Evolutionary conservation across 140 eudicot genomes (phyloP).

Genomic region (Stevia rebaudiana): DNA sequence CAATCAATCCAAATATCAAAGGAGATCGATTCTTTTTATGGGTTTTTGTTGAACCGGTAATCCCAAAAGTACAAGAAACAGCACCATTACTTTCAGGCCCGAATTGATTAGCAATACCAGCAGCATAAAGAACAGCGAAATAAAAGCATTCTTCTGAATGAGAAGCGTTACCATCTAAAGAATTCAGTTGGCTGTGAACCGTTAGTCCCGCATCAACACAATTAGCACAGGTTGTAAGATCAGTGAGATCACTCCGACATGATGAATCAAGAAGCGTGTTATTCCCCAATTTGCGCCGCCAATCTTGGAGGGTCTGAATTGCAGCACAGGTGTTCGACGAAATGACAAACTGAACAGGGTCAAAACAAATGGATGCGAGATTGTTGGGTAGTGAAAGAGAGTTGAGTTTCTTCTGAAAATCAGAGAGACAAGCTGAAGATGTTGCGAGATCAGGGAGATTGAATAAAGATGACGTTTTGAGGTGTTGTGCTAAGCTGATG

Average conservation of each 20-base stretch:
- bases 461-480: slow-evolving; percentile 46
- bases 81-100: slow-evolving; percentile 68
- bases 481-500: slow-evolving; percentile 42
- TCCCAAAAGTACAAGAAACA: slow-evolving; percentile 50
- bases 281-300: slow-evolving; percentile 53
- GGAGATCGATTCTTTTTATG: slow-evolving; percentile 17
- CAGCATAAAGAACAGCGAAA: slow-evolving; percentile 67
- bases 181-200: slow-evolving; percentile 39
- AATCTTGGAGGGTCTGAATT: slow-evolving; percentile 44
- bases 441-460: slow-evolving; percentile 56
- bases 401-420: slow-evolving; percentile 48
- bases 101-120: slow-evolving; percentile 55
- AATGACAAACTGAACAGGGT: slow-evolving; percentile 59
- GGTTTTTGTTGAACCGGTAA: slow-evolving; percentile 17
- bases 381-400: slow-evolving; percentile 36
- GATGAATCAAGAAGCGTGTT: slow-evolving; percentile 42
- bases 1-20: slow-evolving; percentile 51
- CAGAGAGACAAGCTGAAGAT: slow-evolving; percentile 53
- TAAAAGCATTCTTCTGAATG: slow-evolving; percentile 62
- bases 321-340: slow-evolving; percentile 50
- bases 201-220: slow-evolving; percentile 64
- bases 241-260: slow-evolving; percentile 58
- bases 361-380: slow-evolving; percentile 48
- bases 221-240: slow-evolving; percentile 54
- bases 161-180: slow-evolving; percentile 57